Percentiles rank a stretch among this genome's conserved stretches.
phyloP scores from a whole-genome alignment of 495 filamentous ascomycete species.

The Thozetella sp. region DNA sequence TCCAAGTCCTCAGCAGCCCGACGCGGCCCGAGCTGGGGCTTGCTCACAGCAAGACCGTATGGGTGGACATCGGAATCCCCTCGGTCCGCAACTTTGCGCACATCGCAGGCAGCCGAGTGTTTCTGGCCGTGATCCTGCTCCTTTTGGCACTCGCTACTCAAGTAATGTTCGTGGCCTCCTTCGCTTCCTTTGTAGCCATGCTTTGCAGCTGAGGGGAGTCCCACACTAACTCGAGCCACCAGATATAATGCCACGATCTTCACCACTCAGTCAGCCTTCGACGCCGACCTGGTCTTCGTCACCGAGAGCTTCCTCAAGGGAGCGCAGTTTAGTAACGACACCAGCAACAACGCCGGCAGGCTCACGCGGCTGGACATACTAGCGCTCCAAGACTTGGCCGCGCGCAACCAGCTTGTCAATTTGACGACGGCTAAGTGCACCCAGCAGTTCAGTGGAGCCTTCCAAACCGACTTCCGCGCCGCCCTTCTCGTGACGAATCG shows the following conservation, averaged over 20 bases:
- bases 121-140: conserved; percentile 37
- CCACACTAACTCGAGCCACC: conserved; percentile 7
- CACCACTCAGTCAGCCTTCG: conserved; percentile 29
- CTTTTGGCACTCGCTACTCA: conserved; percentile 34
- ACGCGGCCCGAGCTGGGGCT: conserved; percentile 50
- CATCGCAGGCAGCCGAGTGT: conserved; percentile 34
- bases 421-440: conserved; percentile 24
- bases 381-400: conserved; percentile 29
- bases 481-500: conserved; percentile 33
- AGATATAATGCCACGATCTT: conserved; percentile 51
- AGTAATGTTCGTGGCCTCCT: conserved; percentile 36
- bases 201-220: no score
- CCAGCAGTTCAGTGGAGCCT: conserved; percentile 25
- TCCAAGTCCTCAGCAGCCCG: conserved; percentile 54
- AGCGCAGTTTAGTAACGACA: conserved; percentile 33
- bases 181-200: background rate
- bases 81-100: conserved; percentile 47
- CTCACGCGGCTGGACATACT: conserved; percentile 33
- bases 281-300: conserved; percentile 37
- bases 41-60: conserved; percentile 44
- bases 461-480: conserved; percentile 27
- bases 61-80: conserved; percentile 56
- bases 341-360: conserved; percentile 24
- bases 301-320: conserved; percentile 34
- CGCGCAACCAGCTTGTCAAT: conserved; percentile 20